Base-by-base conservation (phyloP, 768 basidiomycete species). In the Phanerochaete carnosa region DNA sequence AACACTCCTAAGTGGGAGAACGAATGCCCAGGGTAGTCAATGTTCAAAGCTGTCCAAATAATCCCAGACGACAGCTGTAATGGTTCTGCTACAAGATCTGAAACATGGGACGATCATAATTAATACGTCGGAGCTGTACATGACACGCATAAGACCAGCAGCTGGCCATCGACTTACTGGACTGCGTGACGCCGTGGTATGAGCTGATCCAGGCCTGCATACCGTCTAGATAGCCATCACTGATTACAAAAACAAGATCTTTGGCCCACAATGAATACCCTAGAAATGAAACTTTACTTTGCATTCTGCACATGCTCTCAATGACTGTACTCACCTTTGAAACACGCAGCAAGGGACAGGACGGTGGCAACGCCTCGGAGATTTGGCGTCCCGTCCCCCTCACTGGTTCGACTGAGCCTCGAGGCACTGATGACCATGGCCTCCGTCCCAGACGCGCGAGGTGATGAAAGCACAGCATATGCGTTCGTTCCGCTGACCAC, bases 21-120 rank as follows among this genome's bases (percentile, higher is more conserved):
- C 0, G 95, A 98, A 73, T 99, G 96, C 0, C 94, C 92, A 0
- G 95, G 93, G 72, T 98, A 98, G 71, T 98, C 97, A 45, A 99
- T 85, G 66, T 90, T 91, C 49, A 99, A 75, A 12, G 94, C 94
- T 1, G 92, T 94, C 97, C 97, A 99, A 45, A 99, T 90, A 6
- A 95, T 89, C 2, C 95, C 95, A 2, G 93, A 92, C 1, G 84
- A 72, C 25, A 92, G 69, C 33, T 77, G 73, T 37, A 97, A 77
- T 9, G 79, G 76, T 35, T 90, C 85, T 1, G 83, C 82, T n/a
- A 76, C 65, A 19, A 94, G 76, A 68, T 89, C 94, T 95, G n/a
- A 23, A 30, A 23, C 13, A 15, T 19, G 39, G 39, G 39, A 23
- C 25, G 25, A 49, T 25, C 47, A 49, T 49, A 11, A 19, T 49